Evolutionary conservation across 306 rosid species (phyloP), one percentile per base, ranked within the genome.

Genomic region (Cicer chorassanicum): DNA sequence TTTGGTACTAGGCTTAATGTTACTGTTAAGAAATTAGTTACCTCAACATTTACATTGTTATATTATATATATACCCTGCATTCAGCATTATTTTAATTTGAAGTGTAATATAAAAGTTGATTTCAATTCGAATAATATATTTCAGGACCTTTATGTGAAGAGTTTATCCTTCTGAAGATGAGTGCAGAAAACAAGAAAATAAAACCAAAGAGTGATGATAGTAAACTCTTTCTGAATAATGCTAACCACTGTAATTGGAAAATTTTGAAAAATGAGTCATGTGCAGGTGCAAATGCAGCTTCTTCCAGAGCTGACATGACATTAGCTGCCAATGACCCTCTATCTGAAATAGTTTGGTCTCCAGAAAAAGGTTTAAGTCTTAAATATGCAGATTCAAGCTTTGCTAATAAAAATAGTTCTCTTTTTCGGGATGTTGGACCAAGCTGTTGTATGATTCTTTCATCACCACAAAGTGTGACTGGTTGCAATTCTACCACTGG

Each of bases 301-400:
- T 29, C 85, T 84, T 86, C 91, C 39, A 79, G 75, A 84, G 76
- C 76, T 80, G 88, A 78, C 82, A 64, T 72, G 84, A 76, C 83
- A 76, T 77, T 84, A 70, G 84, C 89, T 71, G 73, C 96, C 78
- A 46, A 81, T 13, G 85, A 87, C 54, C 89, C 95, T 70, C 87
- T 94, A 13, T 85, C 99, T 43, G 99, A 94, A 82, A 85, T 94
- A 70, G 96, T 94, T 74, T 94, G 97, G 97, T 89, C 95, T 80
- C 86, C 92, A 57, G 88, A 78, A 44, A 81, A 89, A 74, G 99
- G 99, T 78, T 81, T 78, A 86, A 83, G 76, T 70, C 89, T 91
- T 68, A 88, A 86, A 70, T 86, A 88, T 82, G 86, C 92, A 1
- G 86, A 84, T 82, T 86, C 83, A 69, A 84, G 86, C 87, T 84